These are phyloP conservation scores for Phytopythium aichiense DNA, from an alignment of 352 stramenopile genomes.

Conservation along the genomic window DNA sequence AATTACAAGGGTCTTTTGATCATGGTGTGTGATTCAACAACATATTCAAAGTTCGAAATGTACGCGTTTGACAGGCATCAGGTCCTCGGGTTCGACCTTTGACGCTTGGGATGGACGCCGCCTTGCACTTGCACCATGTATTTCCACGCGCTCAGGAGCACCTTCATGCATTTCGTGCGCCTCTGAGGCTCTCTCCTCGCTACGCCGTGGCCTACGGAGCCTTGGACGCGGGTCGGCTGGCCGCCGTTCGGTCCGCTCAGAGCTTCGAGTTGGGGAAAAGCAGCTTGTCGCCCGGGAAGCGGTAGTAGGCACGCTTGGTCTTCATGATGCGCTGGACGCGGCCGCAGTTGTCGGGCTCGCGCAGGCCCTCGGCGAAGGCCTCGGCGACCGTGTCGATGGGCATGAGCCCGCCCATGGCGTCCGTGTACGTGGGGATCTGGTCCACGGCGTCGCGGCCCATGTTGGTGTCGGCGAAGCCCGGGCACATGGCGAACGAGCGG, in stretches of 20 bases:
- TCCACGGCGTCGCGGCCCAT: slow-evolving; percentile 48
- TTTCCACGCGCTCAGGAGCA: no score
- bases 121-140: no score
- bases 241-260: slow-evolving; percentile 8
- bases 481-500: slow-evolving; percentile 61
- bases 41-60: no score
- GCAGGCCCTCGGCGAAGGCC: slow-evolving; percentile 40
- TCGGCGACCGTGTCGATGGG: slow-evolving; percentile 48
- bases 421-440: slow-evolving; percentile 38
- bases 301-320: slow-evolving; percentile 44
- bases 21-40: accelerated
- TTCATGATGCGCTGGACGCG: slow-evolving; percentile 57
- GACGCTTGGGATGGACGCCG: no score
- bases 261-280: slow-evolving; percentile 69
- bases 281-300: slow-evolving; percentile 65
- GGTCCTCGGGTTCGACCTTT: no score
- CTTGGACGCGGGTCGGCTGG: no score
- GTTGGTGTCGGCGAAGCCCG: slow-evolving; percentile 61
- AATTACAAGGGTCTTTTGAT: no score
- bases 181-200: no score
- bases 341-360: slow-evolving; percentile 54
- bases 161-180: no score
- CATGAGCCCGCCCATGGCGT: slow-evolving; percentile 49
- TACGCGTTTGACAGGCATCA: no score
- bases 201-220: no score